Percentiles rank a stretch among this genome's conserved stretches.
phyloP scores from a whole-genome alignment of 768 basidiomycete species.

The Boletus edulis region DNA sequence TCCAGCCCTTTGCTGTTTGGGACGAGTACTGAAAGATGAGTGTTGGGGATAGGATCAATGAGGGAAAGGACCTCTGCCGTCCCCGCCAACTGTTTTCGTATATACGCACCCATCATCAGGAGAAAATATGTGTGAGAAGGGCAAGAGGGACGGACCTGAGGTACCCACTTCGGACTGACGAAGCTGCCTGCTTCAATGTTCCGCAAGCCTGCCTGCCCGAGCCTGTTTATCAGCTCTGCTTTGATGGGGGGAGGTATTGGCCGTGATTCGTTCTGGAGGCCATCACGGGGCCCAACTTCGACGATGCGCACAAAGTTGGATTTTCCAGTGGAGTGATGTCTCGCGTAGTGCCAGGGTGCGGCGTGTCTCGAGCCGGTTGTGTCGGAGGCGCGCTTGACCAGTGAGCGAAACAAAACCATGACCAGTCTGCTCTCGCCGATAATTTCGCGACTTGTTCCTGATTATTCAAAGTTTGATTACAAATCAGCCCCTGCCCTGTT shows the following conservation, averaged over 20 bases:
- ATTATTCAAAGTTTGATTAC: too few relatives aligned
- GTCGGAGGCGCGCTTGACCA: slow-evolving; percentile 1
- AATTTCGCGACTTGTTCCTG: too few relatives aligned
- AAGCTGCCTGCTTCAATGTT: slow-evolving; percentile 86
- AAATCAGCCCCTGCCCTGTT: too few relatives aligned
- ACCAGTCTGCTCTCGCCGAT: too few relatives aligned
- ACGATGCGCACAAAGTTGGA: slow-evolving; percentile 51
- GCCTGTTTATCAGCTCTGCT: slow-evolving; percentile 73
- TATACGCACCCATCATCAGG: neutral
- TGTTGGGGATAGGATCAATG: slow-evolving; percentile 50
- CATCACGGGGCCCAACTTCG: slow-evolving; percentile 90
- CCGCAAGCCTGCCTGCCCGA: slow-evolving; percentile 63
- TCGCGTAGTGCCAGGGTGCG: neutral
- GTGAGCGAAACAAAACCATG: slow-evolving; percentile 13
- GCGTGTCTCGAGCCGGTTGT: neutral
- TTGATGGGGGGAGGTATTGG: slow-evolving; percentile 72
- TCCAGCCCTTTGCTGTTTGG: slow-evolving; percentile 81
- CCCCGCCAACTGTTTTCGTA: slow-evolving; percentile 70
- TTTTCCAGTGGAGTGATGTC: slow-evolving; percentile 5
- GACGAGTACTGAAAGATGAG: slow-evolving; percentile 75
- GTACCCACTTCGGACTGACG: slow-evolving; percentile 92
- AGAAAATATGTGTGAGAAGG: neutral
- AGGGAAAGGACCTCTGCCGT: slow-evolving; percentile 69
- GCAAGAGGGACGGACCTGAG: slow-evolving; percentile 51
- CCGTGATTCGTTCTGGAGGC: slow-evolving; percentile 84